These are phyloP conservation scores for Globisporangium perplexum DNA, from an alignment of 352 stramenopile species.

Conservation along the genomic window DNA sequence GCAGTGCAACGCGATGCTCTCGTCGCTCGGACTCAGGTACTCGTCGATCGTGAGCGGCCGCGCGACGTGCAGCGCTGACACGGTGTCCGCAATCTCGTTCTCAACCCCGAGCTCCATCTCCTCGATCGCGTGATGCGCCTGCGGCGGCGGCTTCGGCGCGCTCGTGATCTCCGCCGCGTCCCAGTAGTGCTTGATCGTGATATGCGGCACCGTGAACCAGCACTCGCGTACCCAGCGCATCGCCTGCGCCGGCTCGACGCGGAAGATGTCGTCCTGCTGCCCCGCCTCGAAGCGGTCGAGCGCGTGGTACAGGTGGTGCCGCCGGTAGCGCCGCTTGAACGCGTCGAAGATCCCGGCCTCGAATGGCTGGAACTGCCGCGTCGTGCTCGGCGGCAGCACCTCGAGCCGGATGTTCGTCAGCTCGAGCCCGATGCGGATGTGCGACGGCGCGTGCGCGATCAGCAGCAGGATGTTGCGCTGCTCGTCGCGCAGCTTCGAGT, in stretches of 20 bases:
- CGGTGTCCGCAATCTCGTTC: constrained; percentile 2
- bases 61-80: neutral
- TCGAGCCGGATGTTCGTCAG: constrained; percentile 49
- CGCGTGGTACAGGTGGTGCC: constrained; percentile 48
- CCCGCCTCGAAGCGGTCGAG: constrained; percentile 47
- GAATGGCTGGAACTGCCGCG: constrained; percentile 41
- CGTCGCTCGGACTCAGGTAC: constrained; percentile 38
- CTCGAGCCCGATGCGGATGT: constrained; percentile 43
- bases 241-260: constrained; percentile 39
- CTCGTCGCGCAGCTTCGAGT: constrained; percentile 42
- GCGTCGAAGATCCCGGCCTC: constrained; percentile 47
- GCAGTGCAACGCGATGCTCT: constrained; percentile 39
- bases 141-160: constrained; percentile 10
- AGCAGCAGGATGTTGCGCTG: constrained; percentile 39
- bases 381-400: constrained; percentile 37
- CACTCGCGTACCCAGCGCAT: constrained; percentile 49
- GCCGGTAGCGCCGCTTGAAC: constrained; percentile 50
- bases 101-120: neutral
- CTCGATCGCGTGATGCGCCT: constrained; percentile 3
- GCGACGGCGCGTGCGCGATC: constrained; percentile 29
- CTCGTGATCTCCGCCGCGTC: constrained; percentile 22
- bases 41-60: constrained; percentile 33
- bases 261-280: constrained; percentile 33
- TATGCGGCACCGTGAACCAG: constrained; percentile 27
- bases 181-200: constrained; percentile 41